Percentiles rank a stretch among this genome's conserved stretches.
Conservation (phyloP, 108 stramenopile species). For the Cyclotella kingstonii region DNA sequence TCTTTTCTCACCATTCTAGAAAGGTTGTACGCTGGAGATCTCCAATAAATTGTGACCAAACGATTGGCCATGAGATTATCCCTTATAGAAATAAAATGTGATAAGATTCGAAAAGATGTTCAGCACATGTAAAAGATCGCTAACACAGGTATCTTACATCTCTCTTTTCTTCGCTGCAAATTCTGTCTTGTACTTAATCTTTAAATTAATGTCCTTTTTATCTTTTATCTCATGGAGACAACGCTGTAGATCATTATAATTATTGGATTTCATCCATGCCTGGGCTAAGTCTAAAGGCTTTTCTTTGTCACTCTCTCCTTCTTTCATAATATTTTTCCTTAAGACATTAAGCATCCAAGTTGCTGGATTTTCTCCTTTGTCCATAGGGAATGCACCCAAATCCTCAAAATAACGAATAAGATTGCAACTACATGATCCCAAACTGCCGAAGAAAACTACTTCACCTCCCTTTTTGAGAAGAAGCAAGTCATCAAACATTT, state of each 20-base stretch:
- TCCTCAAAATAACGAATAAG: conserved; percentile 55
- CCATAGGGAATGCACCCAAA: conserved; percentile 28
- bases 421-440: conserved; percentile 41
- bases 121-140: too few species aligned
- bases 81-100: too few species aligned
- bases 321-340: conserved; percentile 12
- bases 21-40: conserved; percentile 48
- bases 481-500: conserved; percentile 52
- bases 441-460: conserved; percentile 59
- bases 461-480: conserved; percentile 60
- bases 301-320: conserved; percentile 28
- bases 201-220: conserved; percentile 9
- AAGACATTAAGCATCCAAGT: conserved; percentile 83
- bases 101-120: too few species aligned
- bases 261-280: conserved; percentile 20
- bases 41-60: conserved; percentile 43
- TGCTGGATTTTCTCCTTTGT: conserved; percentile 67
- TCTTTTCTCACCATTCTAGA: conserved; percentile 16
- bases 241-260: conserved; percentile 17
- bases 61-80: conserved; percentile 35
- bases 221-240: conserved; percentile 13
- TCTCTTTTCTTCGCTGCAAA: conserved; percentile 21
- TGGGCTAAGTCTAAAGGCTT: conserved; percentile 20
- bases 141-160: conserved; percentile 11
- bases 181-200: conserved; percentile 25